A percentile compares a stretch with the other conserved stretches of the same genome.
phyloP scores from a whole-genome alignment of 805 yeast species.

The Myxozyma udenii region DNA sequence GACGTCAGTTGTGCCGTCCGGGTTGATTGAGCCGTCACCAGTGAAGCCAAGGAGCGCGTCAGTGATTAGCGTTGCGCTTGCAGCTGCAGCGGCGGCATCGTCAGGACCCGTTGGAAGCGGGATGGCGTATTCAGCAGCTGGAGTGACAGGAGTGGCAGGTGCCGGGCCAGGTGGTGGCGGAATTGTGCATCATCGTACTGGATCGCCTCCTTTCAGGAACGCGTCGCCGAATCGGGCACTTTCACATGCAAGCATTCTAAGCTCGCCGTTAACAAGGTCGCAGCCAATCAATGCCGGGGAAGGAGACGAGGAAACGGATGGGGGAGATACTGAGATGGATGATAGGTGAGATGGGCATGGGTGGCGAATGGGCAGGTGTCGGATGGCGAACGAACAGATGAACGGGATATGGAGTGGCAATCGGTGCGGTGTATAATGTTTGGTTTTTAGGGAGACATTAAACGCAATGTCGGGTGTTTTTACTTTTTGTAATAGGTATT shows the following conservation, averaged over 20 bases:
- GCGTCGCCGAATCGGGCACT: slow-evolving; percentile 20
- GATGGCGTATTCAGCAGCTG: not conserved
- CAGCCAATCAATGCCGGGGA: slow-evolving; percentile 14
- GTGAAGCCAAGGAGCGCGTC: slow-evolving; percentile 24
- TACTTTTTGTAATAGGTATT: too few species aligned
- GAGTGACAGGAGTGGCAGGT: slow-evolving; percentile 1
- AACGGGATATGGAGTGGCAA: too few species aligned
- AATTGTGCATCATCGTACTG: not conserved
- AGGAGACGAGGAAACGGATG: not conserved
- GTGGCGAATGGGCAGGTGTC: too few species aligned
- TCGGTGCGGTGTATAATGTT: too few species aligned
- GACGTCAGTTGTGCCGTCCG: slow-evolving; percentile 20
- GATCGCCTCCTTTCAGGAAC: slow-evolving; percentile 18
- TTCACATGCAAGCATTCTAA: slow-evolving; percentile 18
- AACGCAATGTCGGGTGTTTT: too few species aligned
- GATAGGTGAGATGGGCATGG: too few species aligned
- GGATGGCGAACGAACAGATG: too few species aligned
- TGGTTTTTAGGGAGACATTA: too few species aligned
- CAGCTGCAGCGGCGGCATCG: not conserved
- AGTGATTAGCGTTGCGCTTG: slow-evolving; percentile 6
- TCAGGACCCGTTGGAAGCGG: not conserved
- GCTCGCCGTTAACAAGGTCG: slow-evolving; percentile 25
- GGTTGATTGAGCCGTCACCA: slow-evolving; percentile 26
- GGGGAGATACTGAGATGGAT: not conserved
- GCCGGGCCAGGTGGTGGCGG: not conserved